Conservation (phyloP, 1,139 yeast genomes). For the Suhomyces atakaporum region DNA sequence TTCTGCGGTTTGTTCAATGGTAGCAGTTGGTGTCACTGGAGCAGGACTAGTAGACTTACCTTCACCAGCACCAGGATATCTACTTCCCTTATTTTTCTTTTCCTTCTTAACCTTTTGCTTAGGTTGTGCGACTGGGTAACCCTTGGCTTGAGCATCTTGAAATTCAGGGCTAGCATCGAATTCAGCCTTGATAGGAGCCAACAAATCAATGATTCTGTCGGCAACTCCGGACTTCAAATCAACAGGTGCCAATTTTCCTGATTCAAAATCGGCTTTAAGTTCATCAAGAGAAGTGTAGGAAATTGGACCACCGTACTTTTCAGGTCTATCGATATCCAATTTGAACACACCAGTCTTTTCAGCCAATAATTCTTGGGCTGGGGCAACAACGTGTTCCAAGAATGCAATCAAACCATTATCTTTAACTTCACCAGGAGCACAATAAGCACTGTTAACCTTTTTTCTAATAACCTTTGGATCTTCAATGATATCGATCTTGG, state of each 20-base stretch:
- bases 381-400: conserved; percentile 79
- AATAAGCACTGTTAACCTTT: conserved; percentile 90
- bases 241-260: conserved; percentile 80
- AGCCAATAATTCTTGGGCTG: conserved; percentile 75
- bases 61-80: conserved; percentile 68
- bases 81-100: conserved; percentile 85
- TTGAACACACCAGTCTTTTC: conserved; percentile 55
- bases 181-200: conserved; percentile 82
- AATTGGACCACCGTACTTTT: conserved; percentile 93
- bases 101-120: conserved; percentile 68
- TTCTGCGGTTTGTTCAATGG: conserved; percentile 20
- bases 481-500: conserved; percentile 90
- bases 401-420: conserved; percentile 91
- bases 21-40: conserved; percentile 13
- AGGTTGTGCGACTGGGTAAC: conserved; percentile 77
- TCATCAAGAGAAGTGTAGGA: conserved; percentile 68
- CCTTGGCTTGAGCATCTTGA: conserved; percentile 70
- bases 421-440: conserved; percentile 92
- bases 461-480: conserved; percentile 84
- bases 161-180: conserved; percentile 65
- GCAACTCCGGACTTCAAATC: conserved; percentile 93
- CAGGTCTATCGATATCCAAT: conserved; percentile 86
- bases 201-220: conserved; percentile 73
- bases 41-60: conserved; percentile 17
- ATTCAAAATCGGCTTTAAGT: conserved; percentile 69